Evolutionary conservation across 768 basidiomycete genomes (phyloP), one percentile per base, ranked within the genome.

Genomic region (Hemileccinum impolitum): DNA sequence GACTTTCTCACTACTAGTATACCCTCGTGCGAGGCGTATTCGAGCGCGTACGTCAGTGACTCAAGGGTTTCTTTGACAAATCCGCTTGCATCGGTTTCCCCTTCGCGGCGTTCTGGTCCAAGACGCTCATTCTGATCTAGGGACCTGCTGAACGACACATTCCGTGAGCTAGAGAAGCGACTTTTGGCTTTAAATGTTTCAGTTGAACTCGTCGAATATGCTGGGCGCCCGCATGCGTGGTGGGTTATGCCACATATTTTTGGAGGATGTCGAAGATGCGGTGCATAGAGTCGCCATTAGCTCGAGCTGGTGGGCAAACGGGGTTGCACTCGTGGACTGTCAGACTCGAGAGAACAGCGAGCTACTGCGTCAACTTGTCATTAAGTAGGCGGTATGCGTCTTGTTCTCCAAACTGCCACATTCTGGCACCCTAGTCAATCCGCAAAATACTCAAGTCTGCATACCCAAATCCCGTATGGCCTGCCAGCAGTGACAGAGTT

Each of bases 51-150:
- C 17, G n/a, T 64, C 1, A 45, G 46, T 3, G 28, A 25, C 30
- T 47, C 60, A 21, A 40, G 53, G 4, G n/a, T 50, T 15, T 39
- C 51, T 18, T 41, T 1, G 5, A 21, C 54, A 3, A 31, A 59
- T 28, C 65, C 63, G 21, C 53, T 62, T n/a, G 34, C 56, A 0
- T 59, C 65, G 6, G 52, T 11, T 9, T 64, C 13, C 36, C 59
- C 9, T 57, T 64, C 18, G 19, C 44, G 3, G 10, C 18, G 3
- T 21, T n/a, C n/a, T n/a, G n/a, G n/a, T n/a, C n/a, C n/a, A n/a
- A n/a, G n/a, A n/a, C 50, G 23, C 23, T 23, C 23, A 23, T 23
- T 6, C 23, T 23, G 3, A 23, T 23, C 23, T 23, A 6, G 23
- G 23, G 23, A 23, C 23, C 23, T 46, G 17, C 5, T 49, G 25